Base-by-base conservation (phyloP, 2,329 filamentous ascomycete species). In the Aspergillus sp. region DNA sequence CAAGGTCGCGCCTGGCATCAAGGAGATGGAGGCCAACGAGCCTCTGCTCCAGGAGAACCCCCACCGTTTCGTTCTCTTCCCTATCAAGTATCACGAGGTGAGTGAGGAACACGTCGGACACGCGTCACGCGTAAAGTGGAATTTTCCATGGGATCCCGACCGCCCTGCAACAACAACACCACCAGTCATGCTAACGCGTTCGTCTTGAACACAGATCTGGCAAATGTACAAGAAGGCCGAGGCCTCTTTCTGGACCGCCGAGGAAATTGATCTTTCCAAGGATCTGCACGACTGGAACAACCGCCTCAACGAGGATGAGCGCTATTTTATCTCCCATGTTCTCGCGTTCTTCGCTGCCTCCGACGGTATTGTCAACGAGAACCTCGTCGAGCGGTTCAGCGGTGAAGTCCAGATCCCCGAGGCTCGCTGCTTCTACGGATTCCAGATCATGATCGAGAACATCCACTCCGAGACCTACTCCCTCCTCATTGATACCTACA, bases 381-480 rank as follows among this genome's bases (percentile, higher is more conserved):
- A 99, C 82, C 83, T 99, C 20, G 87, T 99, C 55, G 92, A 97
- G 84, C 90, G 94, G 59, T 99, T 99, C 86, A 96, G 90, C 68
- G 87, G 85, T 61, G 94, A 99, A 78, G 93, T 99, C 25, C 94
- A 99, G 79, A 87, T 97, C 54, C 93, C 94, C 10, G 94, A 99
- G 79, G 94, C 94, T 60, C 91, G 94, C 68, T 99, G 94, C 86
- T 99, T 99, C 84, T 99, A 99, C 76, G 94, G 94, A 60, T 99
- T 99, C 85, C 94, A 99, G 81, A 97, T 97, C 81, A 99, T 99
- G 94, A 97, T 99, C 90, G 94, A 99, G 83, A 99, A 99, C 80
- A 96, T 99, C 69, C 94, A 99, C 84, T 97, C 94, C 14, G 94
- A 99, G 81, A 99, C 94, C 50, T 99, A 99, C 84, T 97, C 93